Conservation (phyloP, 106 monocot genomes). For the Posidonia australis region DNA sequence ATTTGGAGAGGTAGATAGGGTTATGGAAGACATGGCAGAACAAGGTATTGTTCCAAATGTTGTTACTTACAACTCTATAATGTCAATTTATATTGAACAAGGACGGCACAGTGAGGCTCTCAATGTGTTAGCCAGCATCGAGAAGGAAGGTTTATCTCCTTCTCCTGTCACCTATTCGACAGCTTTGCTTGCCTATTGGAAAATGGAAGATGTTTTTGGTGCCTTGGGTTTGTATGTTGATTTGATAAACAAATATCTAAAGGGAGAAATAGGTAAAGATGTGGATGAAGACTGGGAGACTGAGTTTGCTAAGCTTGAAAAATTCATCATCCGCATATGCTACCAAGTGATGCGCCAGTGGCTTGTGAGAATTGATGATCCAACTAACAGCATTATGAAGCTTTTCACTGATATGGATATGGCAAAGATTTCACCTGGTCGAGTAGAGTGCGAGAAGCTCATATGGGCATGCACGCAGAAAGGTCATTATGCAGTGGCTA, state of each 20-base stretch:
- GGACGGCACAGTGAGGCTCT: conserved; percentile 36
- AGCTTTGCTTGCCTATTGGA: conserved; percentile 53
- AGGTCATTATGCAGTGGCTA: conserved; percentile 50
- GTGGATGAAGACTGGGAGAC: conserved; percentile 40
- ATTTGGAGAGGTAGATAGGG: conserved; percentile 30
- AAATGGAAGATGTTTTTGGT: conserved; percentile 53
- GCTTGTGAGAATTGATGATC: conserved; percentile 40
- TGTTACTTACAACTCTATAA: conserved; percentile 78
- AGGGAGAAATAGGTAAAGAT: conserved; percentile 28
- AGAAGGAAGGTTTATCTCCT: conserved; percentile 44
- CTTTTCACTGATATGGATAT: conserved; percentile 58
- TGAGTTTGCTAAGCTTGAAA: conserved; percentile 55
- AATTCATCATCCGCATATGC: conserved; percentile 46
- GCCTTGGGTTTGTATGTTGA: conserved; percentile 41
- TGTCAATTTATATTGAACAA: conserved; percentile 68
- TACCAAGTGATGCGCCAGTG: conserved; percentile 52
- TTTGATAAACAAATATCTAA: conserved; percentile 35
- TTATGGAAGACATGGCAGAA: conserved; percentile 64
- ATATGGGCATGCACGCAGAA: conserved; percentile 80
- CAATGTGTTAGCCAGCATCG: conserved; percentile 31
- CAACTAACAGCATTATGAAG: conserved; percentile 26
- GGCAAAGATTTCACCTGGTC: conserved; percentile 18
- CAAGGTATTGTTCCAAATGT: conserved; percentile 54
- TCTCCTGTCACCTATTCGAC: conserved; percentile 66
- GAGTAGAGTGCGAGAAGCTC: conserved; percentile 47